Base-by-base conservation (phyloP, 805 yeast genomes). In the Starmerella potacharoeniae region DNA sequence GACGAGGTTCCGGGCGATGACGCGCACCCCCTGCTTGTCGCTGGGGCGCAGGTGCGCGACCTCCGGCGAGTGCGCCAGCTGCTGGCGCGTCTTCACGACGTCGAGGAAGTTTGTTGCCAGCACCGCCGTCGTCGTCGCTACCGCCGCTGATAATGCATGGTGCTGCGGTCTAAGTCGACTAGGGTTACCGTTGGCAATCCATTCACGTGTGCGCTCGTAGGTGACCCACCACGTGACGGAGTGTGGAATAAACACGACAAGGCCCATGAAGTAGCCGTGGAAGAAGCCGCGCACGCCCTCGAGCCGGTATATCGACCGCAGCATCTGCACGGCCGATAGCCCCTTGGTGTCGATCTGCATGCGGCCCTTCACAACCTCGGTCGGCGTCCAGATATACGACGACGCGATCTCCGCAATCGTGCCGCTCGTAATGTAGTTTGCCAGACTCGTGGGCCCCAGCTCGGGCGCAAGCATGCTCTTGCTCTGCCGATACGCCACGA, bases 201-300 rank as follows among this genome's bases (percentile, higher is more conserved):
- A 28, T 36, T 52, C 54, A 29, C 60, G 55, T 29, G 53, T 28
- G 34, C 58, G 57, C 60, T 66, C 72, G 60, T 71, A 71, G 10
- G 68, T 57, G 39, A 63, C 66, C 76, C 76, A 72, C 73, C 74
- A 72, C 13, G 69, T 71, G 34, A 71, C 66, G 1, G 76, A 69
- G 55, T 72, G 72, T 3, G 76, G 76, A 16, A 73, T 60, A 59
- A 70, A 72, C 35, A 72, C 75, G 4, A 62, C 73, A 14, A 72
- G 63, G 6, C 75, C 75, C 74, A 73, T 68, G 69, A 71, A 69
- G 58, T 73, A 73, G 10, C 98, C 98, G 61, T 95, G 77, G 71
- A 81, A 90, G 60, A 85, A 75, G 4, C 97, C 97, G 54, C 68
- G 71, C 47, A 84, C 28, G 2, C 97, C 97, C 63, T 86, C 95